phyloP scores from a whole-genome alignment of 2,329 filamentous ascomycete genomes.

The Stachybotrys echinatus region DNA sequence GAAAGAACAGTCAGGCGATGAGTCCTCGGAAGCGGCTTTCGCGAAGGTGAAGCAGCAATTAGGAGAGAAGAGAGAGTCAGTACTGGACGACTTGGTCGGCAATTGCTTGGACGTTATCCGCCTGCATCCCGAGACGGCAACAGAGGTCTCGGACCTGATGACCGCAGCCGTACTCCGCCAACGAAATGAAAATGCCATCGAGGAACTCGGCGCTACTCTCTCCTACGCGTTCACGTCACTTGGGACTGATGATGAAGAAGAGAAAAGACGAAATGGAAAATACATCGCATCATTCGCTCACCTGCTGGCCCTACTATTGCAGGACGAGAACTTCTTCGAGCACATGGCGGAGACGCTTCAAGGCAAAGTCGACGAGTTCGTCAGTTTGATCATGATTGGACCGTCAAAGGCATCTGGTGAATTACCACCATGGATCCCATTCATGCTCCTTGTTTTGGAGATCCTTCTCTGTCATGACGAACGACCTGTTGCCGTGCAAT shows the following conservation, averaged over 20 bases:
- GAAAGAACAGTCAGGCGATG: conserved; percentile 2
- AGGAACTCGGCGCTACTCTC: conserved; percentile 76
- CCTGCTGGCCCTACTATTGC: conserved; percentile 79
- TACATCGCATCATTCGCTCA: conserved; percentile 86
- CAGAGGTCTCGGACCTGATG: conserved; percentile 86
- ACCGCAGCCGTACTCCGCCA: conserved; percentile 62
- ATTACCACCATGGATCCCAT: conserved; percentile 87
- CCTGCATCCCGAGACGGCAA: conserved; percentile 80
- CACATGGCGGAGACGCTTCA: conserved; percentile 70
- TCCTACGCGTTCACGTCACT: conserved; percentile 77
- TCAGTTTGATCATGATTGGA: conserved; percentile 69
- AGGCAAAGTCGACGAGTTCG: conserved; percentile 69
- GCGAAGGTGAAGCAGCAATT: conserved; percentile 63
- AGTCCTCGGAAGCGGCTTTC: conserved; percentile 9
- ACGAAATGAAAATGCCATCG: conserved; percentile 48
- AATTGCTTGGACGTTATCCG: conserved; percentile 86
- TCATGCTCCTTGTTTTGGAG: conserved; percentile 85
- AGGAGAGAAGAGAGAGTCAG: conserved; percentile 65
- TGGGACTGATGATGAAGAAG: conserved; percentile 53
- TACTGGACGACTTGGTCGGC: conserved; percentile 77
- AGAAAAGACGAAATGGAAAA: conserved; percentile 57
- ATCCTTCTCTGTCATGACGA: conserved; percentile 85
- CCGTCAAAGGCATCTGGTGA: conserved; percentile 65
- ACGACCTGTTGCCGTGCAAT: conserved; percentile 68
- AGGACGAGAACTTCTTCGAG: conserved; percentile 75